Percentiles rank a stretch among this genome's conserved stretches.
Conservation (phyloP, 441 rosid species). For the Pelargonium australe region DNA sequence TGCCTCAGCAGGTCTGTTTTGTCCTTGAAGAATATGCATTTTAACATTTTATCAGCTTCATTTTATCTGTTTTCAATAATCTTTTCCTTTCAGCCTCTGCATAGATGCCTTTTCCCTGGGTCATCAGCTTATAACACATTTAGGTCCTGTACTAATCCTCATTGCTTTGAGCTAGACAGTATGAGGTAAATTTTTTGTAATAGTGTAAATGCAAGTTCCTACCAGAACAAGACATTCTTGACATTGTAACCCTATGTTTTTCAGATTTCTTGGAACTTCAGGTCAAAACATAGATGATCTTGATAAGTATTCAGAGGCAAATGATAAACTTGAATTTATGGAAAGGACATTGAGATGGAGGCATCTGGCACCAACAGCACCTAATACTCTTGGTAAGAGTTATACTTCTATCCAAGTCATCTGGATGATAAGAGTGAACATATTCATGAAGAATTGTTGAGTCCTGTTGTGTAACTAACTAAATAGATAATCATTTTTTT, state of each 20-base stretch:
- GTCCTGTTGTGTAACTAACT: neutral
- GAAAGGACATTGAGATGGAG: constrained; percentile 95
- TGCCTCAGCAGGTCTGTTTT: constrained; percentile 83
- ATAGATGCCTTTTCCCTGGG: constrained; percentile 89
- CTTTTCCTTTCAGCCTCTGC: constrained; percentile 59
- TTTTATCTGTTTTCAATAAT: constrained; percentile 19
- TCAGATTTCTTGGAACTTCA: constrained; percentile 94
- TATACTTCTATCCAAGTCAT: neutral
- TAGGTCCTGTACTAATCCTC: constrained; percentile 91
- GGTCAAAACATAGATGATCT: constrained; percentile 96
- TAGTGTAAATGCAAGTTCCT: constrained; percentile 3
- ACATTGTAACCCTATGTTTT: constrained; percentile 18
- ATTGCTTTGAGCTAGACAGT: constrained; percentile 81
- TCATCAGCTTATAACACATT: constrained; percentile 78
- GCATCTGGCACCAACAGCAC: constrained; percentile 94
- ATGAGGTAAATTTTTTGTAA: constrained; percentile 44
- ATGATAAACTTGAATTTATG: constrained; percentile 68
- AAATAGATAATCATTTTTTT: constrained; percentile 1
- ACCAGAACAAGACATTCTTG: constrained; percentile 11
- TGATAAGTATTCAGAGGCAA: constrained; percentile 75
- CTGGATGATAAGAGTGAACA: constrained; percentile 6
- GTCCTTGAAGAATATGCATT: constrained; percentile 8
- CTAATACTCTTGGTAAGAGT: constrained; percentile 80
- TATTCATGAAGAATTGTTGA: constrained; percentile 14
- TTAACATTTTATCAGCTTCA: neutral